Evolutionary conservation across 148 eudicot genomes (phyloP).

Genomic region (Silene latifolia): DNA sequence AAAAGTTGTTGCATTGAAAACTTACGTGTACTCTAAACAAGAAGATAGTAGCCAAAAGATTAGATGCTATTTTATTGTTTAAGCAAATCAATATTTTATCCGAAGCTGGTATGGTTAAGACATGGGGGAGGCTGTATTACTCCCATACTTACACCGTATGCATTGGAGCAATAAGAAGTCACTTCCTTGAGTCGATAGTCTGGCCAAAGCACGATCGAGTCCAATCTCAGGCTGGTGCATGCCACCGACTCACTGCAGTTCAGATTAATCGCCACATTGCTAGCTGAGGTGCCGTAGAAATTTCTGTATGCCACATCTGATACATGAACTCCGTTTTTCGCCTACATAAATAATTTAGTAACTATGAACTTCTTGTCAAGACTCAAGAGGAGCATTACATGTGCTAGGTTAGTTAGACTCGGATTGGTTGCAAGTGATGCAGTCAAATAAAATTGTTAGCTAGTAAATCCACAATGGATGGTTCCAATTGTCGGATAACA

Average conservation of each 20-base stretch:
- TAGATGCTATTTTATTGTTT: neutral
- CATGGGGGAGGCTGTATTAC: conserved; percentile 39
- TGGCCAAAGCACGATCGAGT: conserved; percentile 33
- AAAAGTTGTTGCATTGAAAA: too few relatives aligned
- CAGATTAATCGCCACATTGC: conserved; percentile 40
- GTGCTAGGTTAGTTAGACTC: neutral
- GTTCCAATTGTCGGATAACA: neutral
- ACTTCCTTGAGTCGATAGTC: conserved; percentile 20
- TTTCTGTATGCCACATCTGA: conserved; percentile 43
- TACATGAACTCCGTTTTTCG: conserved; percentile 46
- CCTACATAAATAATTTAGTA: neutral
- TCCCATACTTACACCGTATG: conserved; percentile 33
- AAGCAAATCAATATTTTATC: neutral
- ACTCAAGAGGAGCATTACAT: neutral
- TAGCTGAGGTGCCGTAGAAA: conserved; percentile 43
- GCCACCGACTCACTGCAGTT: conserved; percentile 45
- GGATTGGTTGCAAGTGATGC: neutral
- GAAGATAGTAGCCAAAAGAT: neutral
- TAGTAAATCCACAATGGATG: too few relatives aligned
- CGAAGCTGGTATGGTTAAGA: conserved; percentile 11
- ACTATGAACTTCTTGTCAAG: neutral
- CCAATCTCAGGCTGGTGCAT: conserved; percentile 36
- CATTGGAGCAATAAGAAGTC: conserved; percentile 42
- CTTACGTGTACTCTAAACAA: neutral
- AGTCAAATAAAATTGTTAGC: too few relatives aligned